Conservation (phyloP, 1,284 basidiomycete genomes). For the Phylloporus gajari region DNA sequence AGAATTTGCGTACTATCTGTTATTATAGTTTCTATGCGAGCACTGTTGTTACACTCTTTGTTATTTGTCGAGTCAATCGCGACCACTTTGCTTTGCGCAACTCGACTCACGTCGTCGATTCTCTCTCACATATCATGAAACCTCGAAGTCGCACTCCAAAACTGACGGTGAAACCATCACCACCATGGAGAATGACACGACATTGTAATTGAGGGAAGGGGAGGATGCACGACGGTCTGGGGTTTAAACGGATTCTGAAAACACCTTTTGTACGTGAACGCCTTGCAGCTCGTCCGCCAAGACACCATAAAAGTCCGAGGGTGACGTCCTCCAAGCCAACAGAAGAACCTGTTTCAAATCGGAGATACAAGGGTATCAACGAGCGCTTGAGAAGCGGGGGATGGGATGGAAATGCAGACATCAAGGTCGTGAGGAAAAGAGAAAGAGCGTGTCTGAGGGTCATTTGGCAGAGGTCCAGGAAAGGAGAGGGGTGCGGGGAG, state of each 20-base stretch:
- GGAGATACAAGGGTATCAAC: constrained; percentile 81
- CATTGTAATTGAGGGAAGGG: background rate
- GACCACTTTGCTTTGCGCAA: too few species aligned
- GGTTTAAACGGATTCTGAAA: too few species aligned
- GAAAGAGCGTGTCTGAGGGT: constrained; percentile 73
- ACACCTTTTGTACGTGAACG: constrained; percentile 44
- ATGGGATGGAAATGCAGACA: constrained; percentile 86
- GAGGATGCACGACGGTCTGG: too few species aligned
- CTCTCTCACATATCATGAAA: too few species aligned
- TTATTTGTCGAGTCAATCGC: too few species aligned
- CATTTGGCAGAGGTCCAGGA: constrained; percentile 43
- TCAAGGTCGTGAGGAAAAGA: constrained; percentile 85
- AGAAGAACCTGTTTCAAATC: constrained; percentile 84
- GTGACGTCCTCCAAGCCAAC: constrained; percentile 62
- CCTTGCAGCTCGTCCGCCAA: constrained; percentile 43
- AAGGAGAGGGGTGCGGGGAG: constrained; percentile 59
- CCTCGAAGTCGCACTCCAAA: too few species aligned
- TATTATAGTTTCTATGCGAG: too few species aligned
- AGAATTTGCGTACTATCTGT: too few species aligned
- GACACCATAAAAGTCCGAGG: constrained; percentile 31
- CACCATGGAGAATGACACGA: constrained; percentile 57
- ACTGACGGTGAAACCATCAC: too few species aligned
- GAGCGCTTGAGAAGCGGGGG: constrained; percentile 80
- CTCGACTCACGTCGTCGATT: too few species aligned
- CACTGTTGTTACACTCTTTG: too few species aligned